phyloP scores from a whole-genome alignment of 1,284 basidiomycete species.

The Heterobasidion parviporum region DNA sequence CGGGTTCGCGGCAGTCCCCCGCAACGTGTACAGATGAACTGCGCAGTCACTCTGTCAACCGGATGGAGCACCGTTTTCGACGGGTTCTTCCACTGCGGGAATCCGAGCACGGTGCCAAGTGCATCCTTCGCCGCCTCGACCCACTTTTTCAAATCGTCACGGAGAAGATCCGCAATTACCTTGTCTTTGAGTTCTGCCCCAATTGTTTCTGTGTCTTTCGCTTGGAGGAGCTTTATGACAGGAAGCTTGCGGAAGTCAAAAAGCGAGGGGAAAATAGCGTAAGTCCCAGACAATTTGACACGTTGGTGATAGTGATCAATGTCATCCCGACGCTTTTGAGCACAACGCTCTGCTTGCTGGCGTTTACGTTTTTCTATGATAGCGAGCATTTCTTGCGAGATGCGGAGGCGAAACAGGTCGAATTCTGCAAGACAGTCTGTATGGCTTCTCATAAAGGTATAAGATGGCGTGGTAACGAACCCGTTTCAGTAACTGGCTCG shows the following conservation, averaged over 20 bases:
- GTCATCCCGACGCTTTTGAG: conserved; percentile 14
- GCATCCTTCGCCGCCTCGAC: conserved; percentile 28
- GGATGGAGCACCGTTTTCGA: conserved; percentile 42
- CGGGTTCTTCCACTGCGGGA: conserved; percentile 38
- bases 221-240: conserved; percentile 29
- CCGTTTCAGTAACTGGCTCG: conserved; percentile 23
- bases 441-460: background rate
- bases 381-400: conserved; percentile 25
- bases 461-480: conserved; percentile 5
- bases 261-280: conserved; percentile 29
- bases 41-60: conserved; percentile 45
- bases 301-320: conserved; percentile 26
- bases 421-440: conserved; percentile 19
- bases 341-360: conserved; percentile 16
- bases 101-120: conserved; percentile 40
- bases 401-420: conserved; percentile 8
- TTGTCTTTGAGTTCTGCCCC: conserved; percentile 5
- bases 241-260: conserved; percentile 35
- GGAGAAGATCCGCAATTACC: conserved; percentile 8
- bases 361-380: conserved; percentile 18
- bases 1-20: conserved; percentile 24
- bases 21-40: conserved; percentile 51
- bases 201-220: background rate
- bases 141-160: conserved; percentile 41
- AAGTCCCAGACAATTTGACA: conserved; percentile 15